phyloP scores from a whole-genome alignment of 2,329 filamentous ascomycete genomes.

The Pseudogymnoascus sp. region DNA sequence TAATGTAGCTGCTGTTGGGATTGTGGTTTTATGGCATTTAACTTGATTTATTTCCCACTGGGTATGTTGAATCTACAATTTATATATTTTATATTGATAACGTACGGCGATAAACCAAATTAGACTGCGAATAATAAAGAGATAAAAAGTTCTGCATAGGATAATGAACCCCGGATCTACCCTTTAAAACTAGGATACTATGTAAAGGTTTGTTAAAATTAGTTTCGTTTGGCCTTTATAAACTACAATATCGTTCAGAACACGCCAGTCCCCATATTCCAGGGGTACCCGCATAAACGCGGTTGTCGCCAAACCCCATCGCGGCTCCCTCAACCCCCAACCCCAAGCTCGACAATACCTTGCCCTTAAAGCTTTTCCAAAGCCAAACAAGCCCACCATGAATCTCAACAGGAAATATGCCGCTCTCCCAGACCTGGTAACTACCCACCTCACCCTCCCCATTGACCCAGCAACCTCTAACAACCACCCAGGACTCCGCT shows the following conservation, averaged over 20 bases:
- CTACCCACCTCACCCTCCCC: not conserved
- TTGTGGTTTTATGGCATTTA: not conserved
- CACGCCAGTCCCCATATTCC: not conserved
- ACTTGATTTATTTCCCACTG: not conserved
- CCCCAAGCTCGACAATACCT: not conserved
- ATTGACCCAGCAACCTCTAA: slow-evolving; percentile 12
- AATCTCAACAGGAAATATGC: slow-evolving; percentile 76
- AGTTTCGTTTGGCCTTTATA: not conserved
- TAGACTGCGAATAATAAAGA: not conserved
- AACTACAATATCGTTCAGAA: not conserved
- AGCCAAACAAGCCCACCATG: slow-evolving; percentile 40
- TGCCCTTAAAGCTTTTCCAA: not conserved
- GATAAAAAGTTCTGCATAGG: not conserved
- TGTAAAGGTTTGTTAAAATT: not conserved
- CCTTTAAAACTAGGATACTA: not conserved
- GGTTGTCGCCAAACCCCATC: slow-evolving; percentile 6
- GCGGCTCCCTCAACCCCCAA: not conserved
- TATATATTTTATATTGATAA: not conserved
- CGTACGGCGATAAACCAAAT: not conserved
- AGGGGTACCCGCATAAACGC: slow-evolving; percentile 1
- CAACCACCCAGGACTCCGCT: slow-evolving; percentile 62
- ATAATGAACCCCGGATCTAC: not conserved
- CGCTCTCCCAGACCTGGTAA: slow-evolving; percentile 69
- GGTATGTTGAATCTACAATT: not conserved
- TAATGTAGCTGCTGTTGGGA: not conserved